A percentile compares a stretch with the other conserved stretches of the same genome.
These are phyloP conservation scores for Phytophthora multivora DNA, from an alignment of 352 stramenopile genomes.

Conservation along the genomic window DNA sequence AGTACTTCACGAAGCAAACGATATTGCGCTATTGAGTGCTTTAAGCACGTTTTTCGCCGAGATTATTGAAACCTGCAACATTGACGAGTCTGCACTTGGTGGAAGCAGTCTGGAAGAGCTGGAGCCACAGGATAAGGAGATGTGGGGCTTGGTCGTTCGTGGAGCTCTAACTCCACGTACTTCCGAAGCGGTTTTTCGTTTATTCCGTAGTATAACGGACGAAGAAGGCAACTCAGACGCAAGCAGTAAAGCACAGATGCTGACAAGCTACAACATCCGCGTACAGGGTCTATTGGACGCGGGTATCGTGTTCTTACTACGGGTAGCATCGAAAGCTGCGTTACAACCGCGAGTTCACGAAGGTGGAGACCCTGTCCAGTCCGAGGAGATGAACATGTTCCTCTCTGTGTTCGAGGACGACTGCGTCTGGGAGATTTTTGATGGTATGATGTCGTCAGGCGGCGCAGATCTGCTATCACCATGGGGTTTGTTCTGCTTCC, in stretches of 20 bases:
- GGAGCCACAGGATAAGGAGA: constrained; percentile 30
- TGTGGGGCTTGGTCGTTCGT: constrained; percentile 58
- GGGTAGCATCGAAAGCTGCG: constrained; percentile 59
- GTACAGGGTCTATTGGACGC: constrained; percentile 69
- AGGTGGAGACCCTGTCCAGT: constrained; percentile 6
- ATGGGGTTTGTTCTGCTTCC: constrained; percentile 83
- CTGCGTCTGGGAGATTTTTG: constrained; percentile 57
- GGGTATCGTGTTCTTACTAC: constrained; percentile 66
- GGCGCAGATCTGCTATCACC: constrained; percentile 78
- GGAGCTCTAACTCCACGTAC: constrained; percentile 42
- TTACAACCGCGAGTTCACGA: constrained; percentile 20
- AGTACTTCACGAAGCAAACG: constrained; percentile 35
- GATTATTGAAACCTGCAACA: constrained; percentile 57
- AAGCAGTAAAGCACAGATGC: constrained; percentile 47
- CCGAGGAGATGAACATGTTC: constrained; percentile 46
- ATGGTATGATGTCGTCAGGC: constrained; percentile 47
- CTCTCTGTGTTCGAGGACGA: constrained; percentile 46
- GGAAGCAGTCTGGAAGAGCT: constrained; percentile 16
- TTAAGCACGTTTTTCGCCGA: constrained; percentile 71
- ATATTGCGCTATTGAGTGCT: constrained; percentile 56
- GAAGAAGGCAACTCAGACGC: constrained; percentile 2
- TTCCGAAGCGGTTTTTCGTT: constrained; percentile 45
- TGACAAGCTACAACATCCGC: constrained; percentile 73
- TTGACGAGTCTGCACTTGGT: constrained; percentile 42
- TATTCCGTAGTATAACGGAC: constrained; percentile 46